These are phyloP conservation scores for Carpinus viminea DNA, from an alignment of 306 rosid genomes.

Conservation along the genomic window DNA sequence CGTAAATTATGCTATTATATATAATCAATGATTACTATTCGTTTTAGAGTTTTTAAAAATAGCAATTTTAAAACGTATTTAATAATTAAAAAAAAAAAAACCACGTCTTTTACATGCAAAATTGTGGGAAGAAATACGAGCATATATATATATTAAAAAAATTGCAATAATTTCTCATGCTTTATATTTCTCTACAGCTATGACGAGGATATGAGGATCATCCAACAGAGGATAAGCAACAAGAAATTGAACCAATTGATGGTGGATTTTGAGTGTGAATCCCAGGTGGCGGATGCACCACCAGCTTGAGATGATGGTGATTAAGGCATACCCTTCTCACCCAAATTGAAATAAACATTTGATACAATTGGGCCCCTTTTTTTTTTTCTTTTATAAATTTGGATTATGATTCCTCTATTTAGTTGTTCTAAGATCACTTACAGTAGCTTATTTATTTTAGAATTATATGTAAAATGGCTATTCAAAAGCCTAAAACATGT, in stretches of 20 bases:
- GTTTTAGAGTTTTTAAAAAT: too few species aligned
- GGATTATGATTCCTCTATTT: too few species aligned
- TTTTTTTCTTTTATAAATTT: neutral
- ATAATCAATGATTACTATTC: neutral
- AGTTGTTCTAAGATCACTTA: too few species aligned
- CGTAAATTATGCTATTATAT: neutral
- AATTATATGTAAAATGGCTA: too few species aligned
- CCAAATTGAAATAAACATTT: neutral
- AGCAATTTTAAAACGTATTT: too few species aligned
- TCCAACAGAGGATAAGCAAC: constrained; percentile 75
- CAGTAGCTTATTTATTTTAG: too few species aligned
- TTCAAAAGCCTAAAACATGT: too few species aligned
- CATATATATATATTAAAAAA: too few species aligned
- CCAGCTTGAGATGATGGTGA: neutral
- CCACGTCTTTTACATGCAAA: too few species aligned
- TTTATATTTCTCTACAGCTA: constrained; percentile 37
- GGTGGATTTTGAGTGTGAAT: constrained; percentile 53
- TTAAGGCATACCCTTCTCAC: neutral
- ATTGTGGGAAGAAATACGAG: too few species aligned
- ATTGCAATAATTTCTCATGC: too few species aligned
- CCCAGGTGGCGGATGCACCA: constrained; percentile 19
- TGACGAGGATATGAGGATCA: constrained; percentile 43
- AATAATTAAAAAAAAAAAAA: too few species aligned
- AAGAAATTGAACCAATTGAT: constrained; percentile 80
- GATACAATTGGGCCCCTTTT: neutral